Percentiles rank a stretch among this genome's conserved stretches.
Evolutionary conservation across 2,329 filamentous ascomycete genomes (phyloP).

Genomic region (Claviceps sp.): DNA sequence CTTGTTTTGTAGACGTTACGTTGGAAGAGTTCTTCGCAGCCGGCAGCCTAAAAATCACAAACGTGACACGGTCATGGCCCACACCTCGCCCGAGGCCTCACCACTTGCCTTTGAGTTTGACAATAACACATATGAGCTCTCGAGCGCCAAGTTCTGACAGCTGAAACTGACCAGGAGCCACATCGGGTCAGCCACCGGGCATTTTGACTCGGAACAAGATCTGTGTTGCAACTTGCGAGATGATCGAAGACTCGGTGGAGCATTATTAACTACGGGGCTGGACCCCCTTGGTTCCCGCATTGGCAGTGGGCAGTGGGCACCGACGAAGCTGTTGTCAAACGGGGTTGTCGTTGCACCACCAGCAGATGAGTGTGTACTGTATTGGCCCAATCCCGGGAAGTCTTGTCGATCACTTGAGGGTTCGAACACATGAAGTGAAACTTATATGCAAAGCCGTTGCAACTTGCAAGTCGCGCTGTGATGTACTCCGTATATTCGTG

Average conservation of each 20-base stretch:
- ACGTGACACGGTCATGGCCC: neutral
- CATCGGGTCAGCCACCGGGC: neutral
- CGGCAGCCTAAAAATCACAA: neutral
- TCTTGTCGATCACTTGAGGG: too few relatives aligned
- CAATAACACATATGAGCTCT: neutral
- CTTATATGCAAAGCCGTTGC: too few relatives aligned
- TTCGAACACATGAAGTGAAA: too few relatives aligned
- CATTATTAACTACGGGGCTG: neutral
- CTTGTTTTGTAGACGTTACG: neutral
- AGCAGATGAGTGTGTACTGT: neutral
- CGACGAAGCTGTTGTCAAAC: neutral
- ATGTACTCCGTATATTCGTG: too few relatives aligned
- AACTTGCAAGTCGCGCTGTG: too few relatives aligned
- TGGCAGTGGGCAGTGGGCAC: neutral
- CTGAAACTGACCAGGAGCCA: slow-evolving; percentile 1
- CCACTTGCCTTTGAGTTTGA: neutral
- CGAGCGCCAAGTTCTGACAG: neutral
- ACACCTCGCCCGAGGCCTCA: neutral
- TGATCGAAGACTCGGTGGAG: neutral
- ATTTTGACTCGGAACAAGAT: neutral
- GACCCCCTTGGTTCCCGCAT: neutral
- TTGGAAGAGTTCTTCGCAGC: neutral
- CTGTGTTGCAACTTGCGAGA: neutral
- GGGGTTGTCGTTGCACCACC: neutral
- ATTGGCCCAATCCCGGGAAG: too few relatives aligned